Conservation (phyloP, 441 rosid genomes). For the Brassica balearica region DNA sequence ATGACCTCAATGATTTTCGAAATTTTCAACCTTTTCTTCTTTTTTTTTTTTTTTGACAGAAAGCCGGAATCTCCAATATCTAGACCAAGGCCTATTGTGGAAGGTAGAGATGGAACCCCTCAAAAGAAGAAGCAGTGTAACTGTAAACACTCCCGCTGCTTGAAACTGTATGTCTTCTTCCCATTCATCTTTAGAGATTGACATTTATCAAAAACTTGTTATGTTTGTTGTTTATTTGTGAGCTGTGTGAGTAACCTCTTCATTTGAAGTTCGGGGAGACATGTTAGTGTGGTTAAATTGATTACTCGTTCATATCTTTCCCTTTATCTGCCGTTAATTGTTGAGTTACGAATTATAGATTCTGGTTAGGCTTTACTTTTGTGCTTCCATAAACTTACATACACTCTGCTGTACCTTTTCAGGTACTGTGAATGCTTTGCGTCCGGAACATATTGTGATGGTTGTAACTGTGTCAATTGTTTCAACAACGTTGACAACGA, state of each 20-base stretch:
- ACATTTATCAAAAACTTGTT: not conserved
- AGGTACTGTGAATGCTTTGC: conserved; percentile 99
- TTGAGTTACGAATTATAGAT: not conserved
- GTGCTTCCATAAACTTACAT: too few relatives aligned
- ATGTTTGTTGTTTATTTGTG: conserved; percentile 1
- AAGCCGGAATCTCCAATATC: conserved; percentile 90
- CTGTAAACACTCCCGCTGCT: conserved; percentile 96
- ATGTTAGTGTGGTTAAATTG: not conserved
- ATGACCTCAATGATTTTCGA: not conserved
- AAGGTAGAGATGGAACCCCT: conserved; percentile 89
- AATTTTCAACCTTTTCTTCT: conserved; percentile 9
- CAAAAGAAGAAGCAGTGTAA: conserved; percentile 97
- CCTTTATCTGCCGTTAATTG: not conserved
- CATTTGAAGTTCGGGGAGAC: too few relatives aligned
- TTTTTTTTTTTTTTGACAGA: conserved; percentile 46
- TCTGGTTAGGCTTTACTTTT: too few relatives aligned
- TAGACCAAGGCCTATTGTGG: conserved; percentile 67
- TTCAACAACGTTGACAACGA: conserved; percentile 82
- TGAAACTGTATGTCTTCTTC: conserved; percentile 79
- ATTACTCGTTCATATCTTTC: not conserved
- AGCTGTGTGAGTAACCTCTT: too few relatives aligned
- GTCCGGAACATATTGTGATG: conserved; percentile 83
- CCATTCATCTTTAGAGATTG: conserved; percentile 13
- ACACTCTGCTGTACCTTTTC: conserved; percentile 37
- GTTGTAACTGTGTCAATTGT: conserved; percentile 87